Evolutionary conservation across 2,329 filamentous ascomycete species (phyloP), one percentile per base, ranked within the genome.

Genomic region (Massarina eburnea): DNA sequence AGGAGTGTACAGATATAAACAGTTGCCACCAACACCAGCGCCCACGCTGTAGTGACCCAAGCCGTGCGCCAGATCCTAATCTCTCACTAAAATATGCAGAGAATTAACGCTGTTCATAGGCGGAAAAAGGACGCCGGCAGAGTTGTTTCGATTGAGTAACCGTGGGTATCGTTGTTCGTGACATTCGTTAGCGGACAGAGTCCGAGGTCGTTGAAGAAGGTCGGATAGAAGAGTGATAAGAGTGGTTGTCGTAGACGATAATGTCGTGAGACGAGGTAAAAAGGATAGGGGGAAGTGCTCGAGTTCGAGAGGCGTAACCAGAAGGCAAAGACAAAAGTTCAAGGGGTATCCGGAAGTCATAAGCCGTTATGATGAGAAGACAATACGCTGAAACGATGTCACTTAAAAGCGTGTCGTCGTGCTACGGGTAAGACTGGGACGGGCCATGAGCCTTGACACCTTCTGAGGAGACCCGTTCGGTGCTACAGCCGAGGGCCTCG

Each of bases 101-200:
- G n/a, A n/a, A n/a, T n/a, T n/a, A n/a, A n/a, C 24, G 24, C 24
- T 26, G 27, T 30, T 30, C 27, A 14, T 30, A 30, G 27, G 27
- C 27, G 6, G 27, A 18, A 37, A 39, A 29, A 39, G 14, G 37
- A 27, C 12, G 37, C 37, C 37, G 17, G 14, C 24, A 8, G 27
- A 8, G 6, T 8, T 30, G 22, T 30, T 30, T 27, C 24, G 26
- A 20, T 21, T 19, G 26, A 20, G 21, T 21, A 41, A 32, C 18
- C 60, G 56, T 66, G 64, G 64, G 64, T 67, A 66, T 67, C 64
- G 55, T 67, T 65, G 54, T 68, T 68, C 65, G 61, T 68, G 55
- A 64, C 62, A 55, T 68, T 29, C 62, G 56, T 67, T 43, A 50
- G 22, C 46, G 52, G 48, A 57, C 42, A 8, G 32, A 48, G 54